These are phyloP conservation scores for Pythium guiyangense DNA, from an alignment of 352 stramenopile species.

Conservation along the genomic window DNA sequence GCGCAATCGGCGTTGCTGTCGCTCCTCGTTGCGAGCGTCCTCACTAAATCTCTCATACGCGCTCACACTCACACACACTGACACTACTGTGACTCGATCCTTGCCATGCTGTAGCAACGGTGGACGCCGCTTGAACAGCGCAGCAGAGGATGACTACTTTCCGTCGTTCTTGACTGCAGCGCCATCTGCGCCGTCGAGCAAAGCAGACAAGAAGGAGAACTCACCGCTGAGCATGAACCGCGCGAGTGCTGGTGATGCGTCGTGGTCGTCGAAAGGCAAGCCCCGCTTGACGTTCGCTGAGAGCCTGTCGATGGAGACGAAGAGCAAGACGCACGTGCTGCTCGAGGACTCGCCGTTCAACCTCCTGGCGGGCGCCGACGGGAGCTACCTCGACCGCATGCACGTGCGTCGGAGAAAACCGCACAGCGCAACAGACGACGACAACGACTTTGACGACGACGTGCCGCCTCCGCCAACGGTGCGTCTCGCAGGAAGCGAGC, in stretches of 20 bases:
- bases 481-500: not conserved
- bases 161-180: constrained; percentile 59
- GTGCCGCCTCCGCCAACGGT: constrained; percentile 55
- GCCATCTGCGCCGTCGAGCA: constrained; percentile 38
- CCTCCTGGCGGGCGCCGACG: constrained; percentile 19
- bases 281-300: constrained; percentile 61
- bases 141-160: constrained; percentile 71
- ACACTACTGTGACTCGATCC: not conserved
- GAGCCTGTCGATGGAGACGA: constrained; percentile 65
- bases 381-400: constrained; percentile 37
- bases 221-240: constrained; percentile 20
- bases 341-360: constrained; percentile 65
- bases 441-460: constrained; percentile 42
- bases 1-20: no score
- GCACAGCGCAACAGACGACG: constrained; percentile 12
- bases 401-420: constrained; percentile 51
- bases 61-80: no score
- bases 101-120: constrained; percentile 6
- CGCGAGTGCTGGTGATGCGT: constrained; percentile 20
- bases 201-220: constrained; percentile 49
- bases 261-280: constrained; percentile 18
- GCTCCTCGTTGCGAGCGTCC: no score
- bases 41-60: not conserved
- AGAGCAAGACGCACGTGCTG: constrained; percentile 32
- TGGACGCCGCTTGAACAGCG: constrained; percentile 15